Evolutionary conservation across 306 rosid genomes (phyloP).

Genomic region (Trifolium repens): DNA sequence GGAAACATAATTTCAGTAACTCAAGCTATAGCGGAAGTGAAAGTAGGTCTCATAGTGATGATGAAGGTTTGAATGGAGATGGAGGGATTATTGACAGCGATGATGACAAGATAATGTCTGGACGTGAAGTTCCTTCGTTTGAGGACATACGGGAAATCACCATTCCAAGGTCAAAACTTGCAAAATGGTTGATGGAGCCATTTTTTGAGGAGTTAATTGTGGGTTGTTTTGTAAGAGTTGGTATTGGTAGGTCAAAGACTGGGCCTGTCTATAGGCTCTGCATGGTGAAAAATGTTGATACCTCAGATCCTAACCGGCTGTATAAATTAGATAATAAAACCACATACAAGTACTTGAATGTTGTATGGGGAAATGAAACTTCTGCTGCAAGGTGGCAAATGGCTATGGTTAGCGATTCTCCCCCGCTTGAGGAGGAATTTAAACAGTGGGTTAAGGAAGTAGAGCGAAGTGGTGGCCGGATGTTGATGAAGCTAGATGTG

Average conservation of each 20-base stretch:
- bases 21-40: conserved; percentile 89
- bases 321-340: conserved; percentile 79
- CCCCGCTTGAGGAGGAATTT: conserved; percentile 81
- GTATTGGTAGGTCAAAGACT: conserved; percentile 85
- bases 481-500: conserved; percentile 72
- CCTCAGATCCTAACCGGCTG: conserved; percentile 74
- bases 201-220: conserved; percentile 94
- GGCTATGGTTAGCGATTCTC: conserved; percentile 92
- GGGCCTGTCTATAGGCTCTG: conserved; percentile 87
- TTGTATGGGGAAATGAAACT: conserved; percentile 89
- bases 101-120: conserved; percentile 66
- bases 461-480: conserved; percentile 77
- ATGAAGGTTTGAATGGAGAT: conserved; percentile 70
- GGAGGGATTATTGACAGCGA: conserved; percentile 82
- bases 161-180: conserved; percentile 80
- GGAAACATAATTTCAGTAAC: conserved; percentile 66
- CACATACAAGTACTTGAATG: conserved; percentile 84
- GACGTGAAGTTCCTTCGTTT: conserved; percentile 64
- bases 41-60: conserved; percentile 74
- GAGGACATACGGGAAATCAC: conserved; percentile 87
- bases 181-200: conserved; percentile 93
- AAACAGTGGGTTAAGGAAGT: conserved; percentile 91
- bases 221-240: conserved; percentile 97
- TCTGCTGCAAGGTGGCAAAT: conserved; percentile 98
- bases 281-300: conserved; percentile 88